phyloP scores from a whole-genome alignment of 1,284 basidiomycete genomes.

The Gymnopus androsaceus region DNA sequence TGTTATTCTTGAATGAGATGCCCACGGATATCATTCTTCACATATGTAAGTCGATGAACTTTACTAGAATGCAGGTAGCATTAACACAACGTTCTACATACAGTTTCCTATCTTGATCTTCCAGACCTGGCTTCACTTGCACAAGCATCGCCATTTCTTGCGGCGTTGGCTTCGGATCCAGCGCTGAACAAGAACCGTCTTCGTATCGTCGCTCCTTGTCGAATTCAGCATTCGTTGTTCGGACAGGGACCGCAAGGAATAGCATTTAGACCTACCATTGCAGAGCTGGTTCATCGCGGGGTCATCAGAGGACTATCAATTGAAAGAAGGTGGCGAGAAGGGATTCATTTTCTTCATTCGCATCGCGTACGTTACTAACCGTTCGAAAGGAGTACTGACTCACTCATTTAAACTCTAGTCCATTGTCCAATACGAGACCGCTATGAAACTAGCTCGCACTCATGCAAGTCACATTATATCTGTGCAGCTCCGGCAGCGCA shows the following conservation, averaged over 20 bases:
- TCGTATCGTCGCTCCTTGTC: slow-evolving; percentile 62
- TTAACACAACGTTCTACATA: background rate
- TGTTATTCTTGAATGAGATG: slow-evolving; percentile 27
- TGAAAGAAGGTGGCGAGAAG: slow-evolving; percentile 63
- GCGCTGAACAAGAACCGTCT: slow-evolving; percentile 61
- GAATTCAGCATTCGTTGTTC: slow-evolving; percentile 65
- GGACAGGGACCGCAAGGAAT: slow-evolving; percentile 52
- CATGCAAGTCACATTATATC: slow-evolving; percentile 51
- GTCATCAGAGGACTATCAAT: slow-evolving; percentile 68
- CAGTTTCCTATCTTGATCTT: slow-evolving; percentile 70
- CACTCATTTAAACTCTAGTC: slow-evolving; percentile 39
- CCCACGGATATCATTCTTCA: slow-evolving; percentile 60
- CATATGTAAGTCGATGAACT: slow-evolving; percentile 46
- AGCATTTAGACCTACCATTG: slow-evolving; percentile 60
- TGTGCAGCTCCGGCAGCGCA: slow-evolving; percentile 45
- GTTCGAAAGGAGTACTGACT: slow-evolving; percentile 7
- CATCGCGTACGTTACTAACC: slow-evolving; percentile 45
- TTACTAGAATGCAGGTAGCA: slow-evolving; percentile 7
- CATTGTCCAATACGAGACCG: slow-evolving; percentile 59
- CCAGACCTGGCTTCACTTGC: slow-evolving; percentile 63
- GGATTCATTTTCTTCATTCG: slow-evolving; percentile 65
- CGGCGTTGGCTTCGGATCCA: slow-evolving; percentile 56
- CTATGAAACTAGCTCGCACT: slow-evolving; percentile 48
- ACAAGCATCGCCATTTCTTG: slow-evolving; percentile 46
- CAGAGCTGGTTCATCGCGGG: slow-evolving; percentile 65